phyloP scores from a whole-genome alignment of 495 filamentous ascomycete genomes.

The Annulohypoxylon maeteangense region DNA sequence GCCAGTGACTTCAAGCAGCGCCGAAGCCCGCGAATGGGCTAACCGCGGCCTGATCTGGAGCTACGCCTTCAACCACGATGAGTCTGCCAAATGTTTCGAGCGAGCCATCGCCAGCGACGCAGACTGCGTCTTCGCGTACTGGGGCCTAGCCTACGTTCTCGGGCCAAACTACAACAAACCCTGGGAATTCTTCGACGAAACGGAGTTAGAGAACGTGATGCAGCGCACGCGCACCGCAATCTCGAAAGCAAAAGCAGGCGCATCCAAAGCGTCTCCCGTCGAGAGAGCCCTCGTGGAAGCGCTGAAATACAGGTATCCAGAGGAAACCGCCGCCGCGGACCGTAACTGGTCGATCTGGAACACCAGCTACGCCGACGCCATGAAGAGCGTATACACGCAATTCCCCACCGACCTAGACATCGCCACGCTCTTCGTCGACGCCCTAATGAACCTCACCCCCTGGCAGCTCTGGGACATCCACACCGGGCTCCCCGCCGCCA shows the following conservation, averaged over 20 bases:
- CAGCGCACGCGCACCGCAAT: slow-evolving; percentile 58
- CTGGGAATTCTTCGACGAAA: slow-evolving; percentile 71
- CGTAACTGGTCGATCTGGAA: slow-evolving; percentile 65
- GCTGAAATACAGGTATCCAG: slow-evolving; percentile 65
- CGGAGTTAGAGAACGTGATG: slow-evolving; percentile 62
- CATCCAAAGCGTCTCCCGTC: slow-evolving; percentile 49
- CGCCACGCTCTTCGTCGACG: slow-evolving; percentile 69
- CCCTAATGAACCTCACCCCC: slow-evolving; percentile 75
- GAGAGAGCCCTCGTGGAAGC: slow-evolving; percentile 70
- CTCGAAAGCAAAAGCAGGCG: slow-evolving; percentile 49
- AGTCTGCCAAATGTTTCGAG: slow-evolving; percentile 68
- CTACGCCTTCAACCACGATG: slow-evolving; percentile 74
- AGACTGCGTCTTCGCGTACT: slow-evolving; percentile 70
- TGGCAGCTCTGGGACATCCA: slow-evolving; percentile 73
- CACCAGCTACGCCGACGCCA: slow-evolving; percentile 67
- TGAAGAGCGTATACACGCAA: slow-evolving; percentile 64
- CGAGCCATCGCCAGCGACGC: slow-evolving; percentile 64
- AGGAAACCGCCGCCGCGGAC: slow-evolving; percentile 46
- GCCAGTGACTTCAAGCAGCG: slow-evolving; percentile 55
- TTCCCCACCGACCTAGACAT: slow-evolving; percentile 70
- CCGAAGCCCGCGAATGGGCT: slow-evolving; percentile 67
- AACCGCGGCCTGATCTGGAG: slow-evolving; percentile 70
- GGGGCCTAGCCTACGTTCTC: slow-evolving; percentile 72
- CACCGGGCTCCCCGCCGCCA: slow-evolving; percentile 65
- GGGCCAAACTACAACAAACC: slow-evolving; percentile 82